These are phyloP conservation scores for Geoglossum cookeanum DNA, from an alignment of 2,329 filamentous ascomycete genomes.

Conservation along the genomic window DNA sequence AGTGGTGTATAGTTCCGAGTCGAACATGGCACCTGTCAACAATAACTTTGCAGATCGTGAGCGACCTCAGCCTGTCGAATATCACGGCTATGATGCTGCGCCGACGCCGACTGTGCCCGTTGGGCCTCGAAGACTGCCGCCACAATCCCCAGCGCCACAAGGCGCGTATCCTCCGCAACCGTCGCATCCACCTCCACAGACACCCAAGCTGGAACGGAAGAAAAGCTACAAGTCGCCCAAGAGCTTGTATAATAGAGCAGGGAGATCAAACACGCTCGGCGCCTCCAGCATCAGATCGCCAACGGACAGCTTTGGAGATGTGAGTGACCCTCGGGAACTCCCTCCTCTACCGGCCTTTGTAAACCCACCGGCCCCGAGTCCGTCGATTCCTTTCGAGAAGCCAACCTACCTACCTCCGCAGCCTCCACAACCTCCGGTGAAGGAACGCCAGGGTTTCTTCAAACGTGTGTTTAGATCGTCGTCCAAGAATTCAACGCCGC, in stretches of 20 bases:
- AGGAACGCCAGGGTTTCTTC: conserved; percentile 76
- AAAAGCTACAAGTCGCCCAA: conserved; percentile 23
- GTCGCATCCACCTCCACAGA: conserved; percentile 1
- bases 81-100: conserved; percentile 56
- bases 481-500: conserved; percentile 23
- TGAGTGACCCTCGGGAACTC: conserved; percentile 5
- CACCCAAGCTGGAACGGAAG: conserved; percentile 11
- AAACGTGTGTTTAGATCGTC: conserved; percentile 73
- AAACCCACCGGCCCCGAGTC: conserved; percentile 32
- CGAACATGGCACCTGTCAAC: conserved; percentile 1
- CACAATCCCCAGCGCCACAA: background rate
- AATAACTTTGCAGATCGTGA: conserved; percentile 23
- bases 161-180: background rate
- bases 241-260: background rate
- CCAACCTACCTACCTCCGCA: conserved; percentile 16
- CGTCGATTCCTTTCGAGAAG: conserved; percentile 32
- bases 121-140: conserved; percentile 43
- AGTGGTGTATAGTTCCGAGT: background rate
- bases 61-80: conserved; percentile 11
- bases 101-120: conserved; percentile 70
- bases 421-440: conserved; percentile 28
- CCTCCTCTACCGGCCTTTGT: conserved; percentile 26
- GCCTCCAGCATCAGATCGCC: background rate
- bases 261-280: background rate
- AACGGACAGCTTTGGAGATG: background rate